These are phyloP conservation scores for Voacanga thouarsii DNA, from an alignment of 257 asterid genomes.

Conservation along the genomic window DNA sequence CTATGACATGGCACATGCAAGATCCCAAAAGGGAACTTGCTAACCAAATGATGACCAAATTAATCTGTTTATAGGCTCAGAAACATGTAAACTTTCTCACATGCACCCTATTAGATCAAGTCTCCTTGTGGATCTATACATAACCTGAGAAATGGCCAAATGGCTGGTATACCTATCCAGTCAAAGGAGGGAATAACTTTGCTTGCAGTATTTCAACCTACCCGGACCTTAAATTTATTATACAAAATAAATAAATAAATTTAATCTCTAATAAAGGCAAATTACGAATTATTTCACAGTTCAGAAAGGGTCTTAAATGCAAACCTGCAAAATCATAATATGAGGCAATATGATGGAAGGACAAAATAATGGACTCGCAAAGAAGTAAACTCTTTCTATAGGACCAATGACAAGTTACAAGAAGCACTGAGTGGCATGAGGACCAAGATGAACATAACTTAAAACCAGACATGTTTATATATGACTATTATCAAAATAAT, in stretches of 20 bases:
- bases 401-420: not conserved
- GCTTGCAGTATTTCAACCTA: not conserved
- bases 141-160: not conserved
- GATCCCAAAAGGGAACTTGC: not conserved
- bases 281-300: not conserved
- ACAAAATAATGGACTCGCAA: not conserved
- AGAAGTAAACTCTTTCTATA: not conserved
- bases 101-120: not conserved
- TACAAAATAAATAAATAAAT: not conserved
- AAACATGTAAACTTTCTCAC: not conserved
- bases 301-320: not conserved
- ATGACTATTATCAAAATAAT: not conserved
- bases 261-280: not conserved
- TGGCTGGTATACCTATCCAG: not conserved
- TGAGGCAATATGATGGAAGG: slow-evolving; percentile 1
- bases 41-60: not conserved
- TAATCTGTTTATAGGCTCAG: not conserved
- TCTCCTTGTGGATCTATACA: not conserved
- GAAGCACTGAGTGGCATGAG: not conserved
- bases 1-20: not conserved
- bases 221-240: not conserved
- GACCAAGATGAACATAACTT: no score
- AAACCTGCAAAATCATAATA: not conserved
- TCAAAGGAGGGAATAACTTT: not conserved
- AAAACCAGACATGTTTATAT: not conserved